Evolutionary conservation across 768 basidiomycete genomes (phyloP).

Genomic region (Sistotremastrum suecicum): DNA sequence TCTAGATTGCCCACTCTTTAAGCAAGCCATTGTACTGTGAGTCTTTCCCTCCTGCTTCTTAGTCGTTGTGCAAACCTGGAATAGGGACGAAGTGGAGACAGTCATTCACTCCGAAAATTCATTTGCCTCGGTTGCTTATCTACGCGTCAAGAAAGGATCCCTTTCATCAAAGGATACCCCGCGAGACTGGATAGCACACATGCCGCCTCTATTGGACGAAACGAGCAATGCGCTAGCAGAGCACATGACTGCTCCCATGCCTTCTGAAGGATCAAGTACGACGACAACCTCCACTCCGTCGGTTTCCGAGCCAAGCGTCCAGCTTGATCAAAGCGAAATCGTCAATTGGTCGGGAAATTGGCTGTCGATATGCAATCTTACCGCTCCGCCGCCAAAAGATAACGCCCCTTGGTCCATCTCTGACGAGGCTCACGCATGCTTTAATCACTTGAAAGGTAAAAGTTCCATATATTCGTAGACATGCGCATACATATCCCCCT

Average conservation of each 20-base stretch:
- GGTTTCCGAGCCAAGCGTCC: not conserved
- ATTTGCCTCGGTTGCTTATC: conserved; percentile 84
- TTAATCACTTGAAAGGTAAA: conserved; percentile 48
- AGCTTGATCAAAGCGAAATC: no score
- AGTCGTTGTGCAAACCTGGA: not conserved
- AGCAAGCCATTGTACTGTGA: conserved; percentile 56
- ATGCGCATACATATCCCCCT: conserved; percentile 1
- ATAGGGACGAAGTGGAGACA: conserved; percentile 48
- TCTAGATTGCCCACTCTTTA: conserved; percentile 80
- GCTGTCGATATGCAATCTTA: not conserved
- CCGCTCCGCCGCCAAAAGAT: not conserved
- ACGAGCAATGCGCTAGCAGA: conserved; percentile 6
- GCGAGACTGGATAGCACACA: conserved; percentile 10
- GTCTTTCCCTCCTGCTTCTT: conserved; percentile 12
- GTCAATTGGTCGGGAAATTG: not conserved
- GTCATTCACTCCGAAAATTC: conserved; percentile 70
- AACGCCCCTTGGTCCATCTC: conserved; percentile 33
- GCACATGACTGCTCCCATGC: not conserved
- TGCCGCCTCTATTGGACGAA: conserved; percentile 44
- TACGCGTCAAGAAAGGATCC: conserved; percentile 59
- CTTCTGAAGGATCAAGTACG: not conserved
- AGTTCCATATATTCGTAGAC: not conserved
- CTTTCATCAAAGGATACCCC: conserved; percentile 38
- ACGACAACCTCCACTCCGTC: not conserved
- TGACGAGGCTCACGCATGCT: conserved; percentile 60